Evolutionary conservation across 306 rosid genomes (phyloP).

Genomic region (Senna tora): DNA sequence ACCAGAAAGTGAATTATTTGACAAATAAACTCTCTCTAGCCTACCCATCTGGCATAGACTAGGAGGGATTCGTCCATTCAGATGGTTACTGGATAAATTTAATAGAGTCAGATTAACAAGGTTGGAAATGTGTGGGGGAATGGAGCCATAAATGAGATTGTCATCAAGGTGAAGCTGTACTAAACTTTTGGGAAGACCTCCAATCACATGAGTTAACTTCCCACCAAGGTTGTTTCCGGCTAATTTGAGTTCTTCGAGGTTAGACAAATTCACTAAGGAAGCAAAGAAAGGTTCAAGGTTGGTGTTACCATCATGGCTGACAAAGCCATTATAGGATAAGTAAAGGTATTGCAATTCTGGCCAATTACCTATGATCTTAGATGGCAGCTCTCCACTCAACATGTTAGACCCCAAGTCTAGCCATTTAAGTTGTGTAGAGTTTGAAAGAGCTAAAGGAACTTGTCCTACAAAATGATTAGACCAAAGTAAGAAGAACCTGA

Average conservation of each 20-base stretch:
- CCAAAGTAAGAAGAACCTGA: conserved; percentile 79
- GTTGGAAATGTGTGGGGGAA: conserved; percentile 73
- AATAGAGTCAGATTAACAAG: conserved; percentile 77
- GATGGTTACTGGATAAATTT: conserved; percentile 73
- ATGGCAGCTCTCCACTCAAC: conserved; percentile 74
- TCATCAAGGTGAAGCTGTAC: conserved; percentile 64
- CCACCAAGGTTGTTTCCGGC: conserved; percentile 84
- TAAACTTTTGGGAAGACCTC: conserved; percentile 66
- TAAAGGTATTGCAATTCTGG: conserved; percentile 69
- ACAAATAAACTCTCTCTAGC: conserved; percentile 75
- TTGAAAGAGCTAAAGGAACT: conserved; percentile 73
- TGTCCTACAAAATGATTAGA: conserved; percentile 69
- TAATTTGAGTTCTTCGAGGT: conserved; percentile 73
- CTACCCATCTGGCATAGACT: conserved; percentile 58
- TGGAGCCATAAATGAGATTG: conserved; percentile 70
- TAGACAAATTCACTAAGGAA: conserved; percentile 63
- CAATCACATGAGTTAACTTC: conserved; percentile 69
- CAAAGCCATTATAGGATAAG: conserved; percentile 71
- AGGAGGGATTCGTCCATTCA: conserved; percentile 80
- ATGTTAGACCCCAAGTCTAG: conserved; percentile 76
- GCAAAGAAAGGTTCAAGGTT: conserved; percentile 82
- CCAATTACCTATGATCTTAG: conserved; percentile 54
- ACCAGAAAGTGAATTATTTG: conserved; percentile 80
- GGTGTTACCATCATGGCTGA: conserved; percentile 73
- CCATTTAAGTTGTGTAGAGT: conserved; percentile 79